Evolutionary conservation across 805 yeast genomes (phyloP), one percentile per base, ranked within the genome.

Genomic region (Phaffomyces thermotolerans): DNA sequence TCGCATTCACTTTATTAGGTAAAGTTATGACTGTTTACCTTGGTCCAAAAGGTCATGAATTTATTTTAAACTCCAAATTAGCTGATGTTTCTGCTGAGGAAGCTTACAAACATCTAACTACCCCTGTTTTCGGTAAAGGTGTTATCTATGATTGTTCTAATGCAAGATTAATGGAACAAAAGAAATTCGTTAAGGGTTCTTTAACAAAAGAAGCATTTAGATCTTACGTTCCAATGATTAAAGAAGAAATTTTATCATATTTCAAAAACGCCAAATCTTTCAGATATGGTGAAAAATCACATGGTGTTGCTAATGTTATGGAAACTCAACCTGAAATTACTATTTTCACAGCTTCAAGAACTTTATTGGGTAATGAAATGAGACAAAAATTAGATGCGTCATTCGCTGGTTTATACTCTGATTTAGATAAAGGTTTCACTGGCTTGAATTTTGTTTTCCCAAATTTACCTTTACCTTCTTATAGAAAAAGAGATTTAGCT

Each of bases 61-160:
- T 93, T 62, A 88, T 91, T 37, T 79, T 93, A 54, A 93, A 93
- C 65, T 87, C 96, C 36, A 90, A 86, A 66, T 72, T 84, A 42
- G 77, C 81, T 27, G 95, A 88, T 56, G 98, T 90, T 22, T 81
- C 89, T 39, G 99, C 99, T 39, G 98, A 93, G 64, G 97, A 85
- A 39, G 98, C 97, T 34, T 93, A 93, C 69, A 75, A 82, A 49
- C 96, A 90, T 62, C 75, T 93, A 66, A 93, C 99, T n/a, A 91
- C 98, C n/a, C 99, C 99, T 13, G 96, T 89, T 14, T 93, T 93
- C 55, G 99, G 99, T 56, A 80, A 89, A 59, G 99, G 98, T 58
- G 99, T 93, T 43, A 85, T 93, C 42, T 93, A 93, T 63, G 99
- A 93, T 68, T 91, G 97, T 67, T 88, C 99, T 50, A 93, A 93